Base-by-base conservation (phyloP, 768 basidiomycete genomes). In the Clathrus columnatus region DNA sequence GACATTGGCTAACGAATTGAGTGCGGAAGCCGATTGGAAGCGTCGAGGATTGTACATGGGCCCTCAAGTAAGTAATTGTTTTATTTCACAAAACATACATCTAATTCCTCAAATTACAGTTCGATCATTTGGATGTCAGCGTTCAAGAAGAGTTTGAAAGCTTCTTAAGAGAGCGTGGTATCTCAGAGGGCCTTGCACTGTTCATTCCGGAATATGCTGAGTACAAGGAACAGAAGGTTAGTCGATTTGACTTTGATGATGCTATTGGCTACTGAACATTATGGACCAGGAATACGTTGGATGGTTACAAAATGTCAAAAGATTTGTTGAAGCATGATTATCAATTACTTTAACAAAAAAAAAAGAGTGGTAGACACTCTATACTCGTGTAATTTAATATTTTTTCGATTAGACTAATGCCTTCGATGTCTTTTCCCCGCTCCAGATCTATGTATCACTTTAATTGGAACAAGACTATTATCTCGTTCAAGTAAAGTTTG, bases 131-230 rank as follows among this genome's bases (percentile, higher is more conserved):
- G 44, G 95, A 98, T 65, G 76, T 84, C 43, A 67, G 70, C 1
- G 82, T 99, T 17, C 95, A 98, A 70, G 86, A 92, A 61, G 87
- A 91, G 68, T 92, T 98, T 66, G 91, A 95, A 65, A 79, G 80
- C 65, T 98, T 78, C 79, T 71, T 99, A 55, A 78, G 82, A 60
- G 94, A 97, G 73, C 85, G 95, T 52, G 94, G 92, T 7, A 78
- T 99, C 62, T 82, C 91, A 67, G 86, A 90, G 63, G 71, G 65
- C 32, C 74, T 94, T 44, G 95, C 93, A 0, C 67, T 82, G 62
- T 94, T 96, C 75, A 82, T 98, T 57, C 87, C 88, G 17, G 87
- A 93, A 59, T 91, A 91, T 65, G 84, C 86, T 14, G 85, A 89
- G 65, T 74, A 75, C 74, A 97, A 96, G 77, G 94, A 98, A 66